Conservation (phyloP, 2,329 filamentous ascomycete genomes). For the Diaporthe ilicicola region DNA sequence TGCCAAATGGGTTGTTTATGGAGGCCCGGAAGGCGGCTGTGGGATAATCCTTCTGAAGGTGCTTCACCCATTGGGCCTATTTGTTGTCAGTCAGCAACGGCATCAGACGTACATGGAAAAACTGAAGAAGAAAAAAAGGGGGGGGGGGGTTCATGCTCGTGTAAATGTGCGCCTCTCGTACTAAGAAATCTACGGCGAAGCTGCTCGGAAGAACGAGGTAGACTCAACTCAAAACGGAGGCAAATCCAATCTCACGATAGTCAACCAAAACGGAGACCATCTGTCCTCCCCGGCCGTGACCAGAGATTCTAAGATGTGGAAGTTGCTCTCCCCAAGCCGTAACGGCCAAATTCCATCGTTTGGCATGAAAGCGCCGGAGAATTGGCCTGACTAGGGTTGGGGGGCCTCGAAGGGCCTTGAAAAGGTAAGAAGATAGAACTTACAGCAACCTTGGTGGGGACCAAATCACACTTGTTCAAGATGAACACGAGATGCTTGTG, state of each 20-base stretch:
- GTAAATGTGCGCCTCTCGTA: conserved; percentile 84
- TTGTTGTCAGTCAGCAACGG: conserved; percentile 35
- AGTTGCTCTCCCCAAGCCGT: conserved; percentile 97
- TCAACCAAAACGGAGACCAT: conserved; percentile 89
- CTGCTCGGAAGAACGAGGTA: conserved; percentile 69
- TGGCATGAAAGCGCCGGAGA: conserved; percentile 61
- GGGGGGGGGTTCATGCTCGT: not conserved
- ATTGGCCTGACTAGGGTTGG: conserved; percentile 91
- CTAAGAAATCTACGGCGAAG: conserved; percentile 88
- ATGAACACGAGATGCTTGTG: conserved; percentile 96
- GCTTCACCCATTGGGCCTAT: conserved; percentile 91
- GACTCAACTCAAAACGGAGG: conserved; percentile 97
- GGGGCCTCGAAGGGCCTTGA: conserved; percentile 45
- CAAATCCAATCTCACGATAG: conserved; percentile 79
- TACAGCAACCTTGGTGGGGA: conserved; percentile 94
- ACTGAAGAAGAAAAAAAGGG: conserved; percentile 34
- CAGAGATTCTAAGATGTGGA: conserved; percentile 72
- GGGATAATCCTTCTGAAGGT: conserved; percentile 88
- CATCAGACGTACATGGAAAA: conserved; percentile 34
- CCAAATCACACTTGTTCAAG: conserved; percentile 90
- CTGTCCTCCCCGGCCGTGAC: conserved; percentile 72
- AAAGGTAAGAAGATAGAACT: conserved; percentile 58
- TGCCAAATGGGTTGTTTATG: conserved; percentile 96
- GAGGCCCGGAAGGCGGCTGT: conserved; percentile 94
- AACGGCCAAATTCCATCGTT: conserved; percentile 90